Evolutionary conservation across 805 yeast genomes (phyloP), one percentile per base, ranked within the genome.

Genomic region (Candida takata): DNA sequence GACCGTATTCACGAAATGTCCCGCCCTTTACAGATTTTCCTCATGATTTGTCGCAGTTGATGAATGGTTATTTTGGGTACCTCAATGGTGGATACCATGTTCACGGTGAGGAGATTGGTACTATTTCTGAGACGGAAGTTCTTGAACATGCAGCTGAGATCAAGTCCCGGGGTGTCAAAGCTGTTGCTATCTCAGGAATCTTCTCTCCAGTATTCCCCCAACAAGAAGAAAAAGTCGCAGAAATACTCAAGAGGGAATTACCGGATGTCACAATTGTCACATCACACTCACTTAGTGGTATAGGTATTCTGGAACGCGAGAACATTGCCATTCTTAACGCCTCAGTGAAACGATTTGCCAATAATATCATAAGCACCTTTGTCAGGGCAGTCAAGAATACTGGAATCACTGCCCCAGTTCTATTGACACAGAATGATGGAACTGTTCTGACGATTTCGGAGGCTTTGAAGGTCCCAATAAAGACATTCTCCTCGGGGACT

Each of bases 401-500:
- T 6, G 70, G 67, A 1, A 46, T 69, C 10, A 29, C 43, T 19
- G 63, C 70, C 40, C 68, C 70, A 7, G 54, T 69, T 4, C 47
- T 68, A 1, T 44, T 62, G 28, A 67, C 73, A 16, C 74, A 69
- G 46, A 70, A 70, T 45, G 74, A 70, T 42, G 76, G 74, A 6
- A 69, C 75, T 3, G 65, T 69, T 7, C 43, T 67, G n/a, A 54
- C 70, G 2, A 57, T 63, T 4, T 31, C 47, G 4, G 72, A 68
- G 31, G 73, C 72, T 0, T 40, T 61, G 25, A 44, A 46, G 10
- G 51, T 60, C 4, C 74, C 74, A 12, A 69, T 69, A 31, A 52
- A 65, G 35, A 68, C 74, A 0, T 69, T 69, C 44, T 64, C 72
- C 5, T 68, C 74, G 4, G 74, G 75, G 31, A 69, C 74, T 4